Evolutionary conservation across 164 flowering plant species (phyloP), one percentile per base, ranked within the genome.

Genomic region (Tinospora cordifolia): DNA sequence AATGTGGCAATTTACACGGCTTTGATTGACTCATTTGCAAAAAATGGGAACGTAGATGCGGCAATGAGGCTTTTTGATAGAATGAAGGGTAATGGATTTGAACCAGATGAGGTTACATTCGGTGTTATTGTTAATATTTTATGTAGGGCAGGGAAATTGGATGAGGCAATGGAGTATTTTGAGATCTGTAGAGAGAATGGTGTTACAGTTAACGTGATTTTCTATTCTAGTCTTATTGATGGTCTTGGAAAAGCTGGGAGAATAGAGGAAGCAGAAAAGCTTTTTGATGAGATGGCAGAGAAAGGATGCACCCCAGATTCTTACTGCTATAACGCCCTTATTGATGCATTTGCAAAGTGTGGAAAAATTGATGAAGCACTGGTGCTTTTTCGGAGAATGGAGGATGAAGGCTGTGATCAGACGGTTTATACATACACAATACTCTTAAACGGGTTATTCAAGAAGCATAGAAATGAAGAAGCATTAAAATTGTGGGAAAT

Each of bases 371-470:
- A 90, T 75, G 91, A 91, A 71, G 93, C 99, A 17, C 71, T 88
- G 65, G 69, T 62, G 5, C 82, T 91, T 10, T 91, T 87, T 75
- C 68, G 77, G 67, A 79, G 81, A 65, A 95, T 95, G 98, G 95
- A 88, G 71, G 77, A 79, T 58, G 98, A 88, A 77, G 98, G 90
- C 36, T 90, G 98, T 77, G 92, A 89, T 80, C 91, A 79, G 70
- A 95, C 97, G 21, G 63, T 69, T 92, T 91, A 91, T 71, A 92
- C 98, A 24, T 92, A 83, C 80, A 92, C 99, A 39, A 95, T 95
- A 57, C 83, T 95, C 62, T 88, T 95, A 9, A 77, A 65, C 74
- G 91, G 89, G 51, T 76, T 92, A 81, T 95, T 92, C 75, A 88
- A 70, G 75, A 81, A 83, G 71, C 96, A 80, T 63, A 86, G 72